phyloP scores from a whole-genome alignment of 2,329 filamentous ascomycete genomes.

The Penicillium palitans region DNA sequence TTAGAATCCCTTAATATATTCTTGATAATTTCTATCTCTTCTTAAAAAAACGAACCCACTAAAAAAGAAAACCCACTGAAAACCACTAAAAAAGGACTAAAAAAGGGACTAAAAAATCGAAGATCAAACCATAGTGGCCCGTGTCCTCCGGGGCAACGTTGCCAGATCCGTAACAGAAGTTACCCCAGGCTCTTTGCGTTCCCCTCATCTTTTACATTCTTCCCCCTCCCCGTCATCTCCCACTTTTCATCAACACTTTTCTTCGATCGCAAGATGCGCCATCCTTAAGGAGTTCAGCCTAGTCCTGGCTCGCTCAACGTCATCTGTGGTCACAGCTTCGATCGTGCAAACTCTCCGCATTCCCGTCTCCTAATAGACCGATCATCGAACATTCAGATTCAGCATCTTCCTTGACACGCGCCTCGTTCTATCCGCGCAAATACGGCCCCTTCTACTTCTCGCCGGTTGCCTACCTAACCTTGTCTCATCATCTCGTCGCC shows the following conservation, averaged over 20 bases:
- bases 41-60: not conserved
- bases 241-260: conserved; percentile 14
- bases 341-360: conserved; percentile 16
- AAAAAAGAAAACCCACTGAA: not conserved
- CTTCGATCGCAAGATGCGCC: conserved; percentile 20
- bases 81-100: not conserved
- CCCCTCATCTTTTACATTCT: conserved; percentile 11
- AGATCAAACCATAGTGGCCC: conserved; percentile 20
- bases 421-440: not conserved
- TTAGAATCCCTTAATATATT: not conserved
- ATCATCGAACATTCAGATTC: not conserved
- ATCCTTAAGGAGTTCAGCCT: conserved; percentile 30
- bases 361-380: conserved; percentile 3
- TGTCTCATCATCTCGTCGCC: not conserved
- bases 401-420: conserved; percentile 1
- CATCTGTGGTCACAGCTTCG: conserved; percentile 31
- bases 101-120: not conserved
- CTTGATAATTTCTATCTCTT: not conserved
- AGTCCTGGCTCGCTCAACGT: conserved; percentile 28
- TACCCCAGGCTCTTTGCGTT: conserved; percentile 15
- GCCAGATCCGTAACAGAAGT: conserved; percentile 26
- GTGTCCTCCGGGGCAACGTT: conserved; percentile 30
- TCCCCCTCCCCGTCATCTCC: conserved; percentile 12
- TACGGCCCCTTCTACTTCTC: not conserved
- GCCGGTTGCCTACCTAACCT: not conserved